Evolutionary conservation across 208 protist genomes (phyloP), one percentile per base, ranked within the genome.

Genomic region (Leishmania braziliensis): DNA sequence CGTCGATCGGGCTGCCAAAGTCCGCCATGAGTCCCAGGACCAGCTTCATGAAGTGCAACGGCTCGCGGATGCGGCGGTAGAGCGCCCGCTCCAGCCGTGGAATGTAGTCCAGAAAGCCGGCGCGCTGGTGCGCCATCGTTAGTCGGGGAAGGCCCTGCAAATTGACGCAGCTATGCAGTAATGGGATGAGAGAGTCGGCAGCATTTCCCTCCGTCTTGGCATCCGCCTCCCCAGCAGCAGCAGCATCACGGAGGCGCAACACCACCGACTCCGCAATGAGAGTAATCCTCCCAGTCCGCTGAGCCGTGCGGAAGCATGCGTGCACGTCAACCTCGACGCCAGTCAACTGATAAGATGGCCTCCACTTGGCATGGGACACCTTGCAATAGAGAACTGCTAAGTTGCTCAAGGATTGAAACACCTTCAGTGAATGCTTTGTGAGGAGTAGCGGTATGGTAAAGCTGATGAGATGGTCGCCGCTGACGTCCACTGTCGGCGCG

Each of bases 21-120:
- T 80, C 81, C 1, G 82, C 69, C 16, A 54, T 79, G 79, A 93
- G 77, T 12, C 63, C 77, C 6, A 80, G 65, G 6, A 89, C 60
- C 16, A 95, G 79, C 71, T 74, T 72, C 33, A 92, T 68, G 50
- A 92, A 92, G 75, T 92, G 88, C 29, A 89, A 74, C 53, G 89
- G 90, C 70, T 91, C 84, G 12, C 84, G 76, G 26, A 93, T n/a
- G 56, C 53, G 58, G 29, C 80, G 62, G 48, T 81, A 74, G 26
- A 93, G 79, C 26, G 75, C 74, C 1, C 39, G 54, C 73, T 95
- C 88, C 20, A 95, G 82, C 14, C 56, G 73, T 33, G 86, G 86
- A 54, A 95, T 84, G 81, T 88, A 87, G 43, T 91, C 85, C 68
- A 80, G 85, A 43, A 86, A 78, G 63, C 68, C 71, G 0, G 71